phyloP scores from a whole-genome alignment of 202 grass and related monocot species.

The Cymbopogon flexuosus region DNA sequence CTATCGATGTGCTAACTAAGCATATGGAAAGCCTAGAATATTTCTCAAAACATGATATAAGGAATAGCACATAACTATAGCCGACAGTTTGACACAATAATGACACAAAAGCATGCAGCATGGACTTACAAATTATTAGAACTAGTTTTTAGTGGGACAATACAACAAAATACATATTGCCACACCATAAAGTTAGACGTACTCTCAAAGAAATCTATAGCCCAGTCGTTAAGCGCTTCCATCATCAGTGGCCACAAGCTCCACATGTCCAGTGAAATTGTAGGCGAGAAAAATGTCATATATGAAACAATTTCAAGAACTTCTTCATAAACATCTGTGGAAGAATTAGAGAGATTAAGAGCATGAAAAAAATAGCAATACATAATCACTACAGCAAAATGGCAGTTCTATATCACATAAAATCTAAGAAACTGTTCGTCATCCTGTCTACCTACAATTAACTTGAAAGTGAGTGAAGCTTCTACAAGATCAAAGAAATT shows the following conservation, averaged over 20 bases:
- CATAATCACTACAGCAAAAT: slow-evolving; percentile 4
- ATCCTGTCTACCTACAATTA: not conserved
- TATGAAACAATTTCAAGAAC: slow-evolving; percentile 89
- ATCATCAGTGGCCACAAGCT: slow-evolving; percentile 87
- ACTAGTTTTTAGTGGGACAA: not conserved
- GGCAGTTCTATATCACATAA: not conserved
- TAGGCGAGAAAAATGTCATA: slow-evolving; percentile 83
- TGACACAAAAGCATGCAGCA: not conserved
- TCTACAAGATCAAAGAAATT: not conserved
- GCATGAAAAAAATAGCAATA: slow-evolving; percentile 3
- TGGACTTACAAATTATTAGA: not conserved
- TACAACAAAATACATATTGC: not conserved
- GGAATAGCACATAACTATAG: not conserved
- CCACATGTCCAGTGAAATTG: slow-evolving; percentile 90
- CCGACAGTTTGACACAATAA: slow-evolving; percentile 14
- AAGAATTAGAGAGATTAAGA: slow-evolving; percentile 17
- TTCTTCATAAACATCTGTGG: slow-evolving; percentile 91
- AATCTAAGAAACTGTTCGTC: not conserved
- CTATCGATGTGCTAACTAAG: not conserved
- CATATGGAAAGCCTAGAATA: not conserved
- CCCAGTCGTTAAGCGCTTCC: slow-evolving; percentile 78
- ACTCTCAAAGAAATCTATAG: slow-evolving; percentile 96
- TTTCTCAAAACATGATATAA: not conserved
- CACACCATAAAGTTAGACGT: slow-evolving; percentile 23
- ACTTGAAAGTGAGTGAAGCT: slow-evolving; percentile 2